Percentiles rank a stretch among this genome's conserved stretches.
phyloP scores from a whole-genome alignment of 495 filamentous ascomycete genomes.

The Evernia prunastri region DNA sequence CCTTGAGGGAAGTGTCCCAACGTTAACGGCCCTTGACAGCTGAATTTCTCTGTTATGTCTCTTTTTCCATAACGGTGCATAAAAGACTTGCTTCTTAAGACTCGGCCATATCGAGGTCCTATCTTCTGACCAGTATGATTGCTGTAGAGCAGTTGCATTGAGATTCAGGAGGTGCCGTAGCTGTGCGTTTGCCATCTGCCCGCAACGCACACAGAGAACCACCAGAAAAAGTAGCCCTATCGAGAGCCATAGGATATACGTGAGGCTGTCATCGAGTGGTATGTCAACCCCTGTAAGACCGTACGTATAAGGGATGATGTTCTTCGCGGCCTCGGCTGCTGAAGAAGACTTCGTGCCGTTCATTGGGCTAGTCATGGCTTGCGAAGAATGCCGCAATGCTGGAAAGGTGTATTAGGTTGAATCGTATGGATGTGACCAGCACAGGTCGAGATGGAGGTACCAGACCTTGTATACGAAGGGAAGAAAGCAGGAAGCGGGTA shows the following conservation, averaged over 20 bases:
- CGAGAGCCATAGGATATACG: conserved; percentile 35
- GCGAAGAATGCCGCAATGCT: not conserved
- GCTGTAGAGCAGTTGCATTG: conserved; percentile 41
- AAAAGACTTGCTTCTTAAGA: conserved; percentile 75
- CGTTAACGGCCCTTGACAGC: conserved; percentile 75
- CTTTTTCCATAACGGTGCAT: conserved; percentile 73
- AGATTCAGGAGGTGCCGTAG: conserved; percentile 68
- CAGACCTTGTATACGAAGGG: conserved; percentile 4
- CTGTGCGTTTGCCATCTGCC: conserved; percentile 57
- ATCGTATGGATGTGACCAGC: conserved; percentile 3
- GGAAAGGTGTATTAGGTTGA: not conserved
- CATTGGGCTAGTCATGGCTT: not conserved
- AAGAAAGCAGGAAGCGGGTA: not conserved
- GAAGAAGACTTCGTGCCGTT: conserved; percentile 3
- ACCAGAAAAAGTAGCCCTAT: conserved; percentile 45
- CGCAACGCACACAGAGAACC: conserved; percentile 50
- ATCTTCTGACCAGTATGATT: conserved; percentile 59
- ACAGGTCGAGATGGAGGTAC: conserved; percentile 14
- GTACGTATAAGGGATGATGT: conserved; percentile 18
- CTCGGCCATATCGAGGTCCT: conserved; percentile 57
- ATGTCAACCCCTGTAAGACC: conserved; percentile 26
- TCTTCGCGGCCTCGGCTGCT: conserved; percentile 9
- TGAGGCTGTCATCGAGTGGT: conserved; percentile 20
- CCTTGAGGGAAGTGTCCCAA: conserved; percentile 82
- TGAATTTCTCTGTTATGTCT: conserved; percentile 85